A percentile compares a stretch with the other conserved stretches of the same genome.
Evolutionary conservation across 441 rosid species (phyloP).

Genomic region (Populus tomentosa): DNA sequence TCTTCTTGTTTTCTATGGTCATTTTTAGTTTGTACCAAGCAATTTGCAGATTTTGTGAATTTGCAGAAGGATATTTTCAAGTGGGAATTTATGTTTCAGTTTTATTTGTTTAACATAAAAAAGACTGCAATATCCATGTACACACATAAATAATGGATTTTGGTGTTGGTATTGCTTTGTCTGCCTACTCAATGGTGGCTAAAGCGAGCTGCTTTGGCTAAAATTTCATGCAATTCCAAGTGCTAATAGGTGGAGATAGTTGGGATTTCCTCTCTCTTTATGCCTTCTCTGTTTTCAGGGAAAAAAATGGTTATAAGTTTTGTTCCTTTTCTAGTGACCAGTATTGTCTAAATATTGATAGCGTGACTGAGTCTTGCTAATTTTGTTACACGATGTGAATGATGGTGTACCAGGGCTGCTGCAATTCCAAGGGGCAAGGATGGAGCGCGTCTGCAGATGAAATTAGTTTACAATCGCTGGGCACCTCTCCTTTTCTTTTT

Average conservation of each 20-base stretch:
- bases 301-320: not conserved
- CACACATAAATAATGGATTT: not conserved
- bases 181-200: not conserved
- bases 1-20: not conserved
- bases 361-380: not conserved
- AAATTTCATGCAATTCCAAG: not conserved
- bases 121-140: not conserved
- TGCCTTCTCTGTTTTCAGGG: constrained; percentile 17
- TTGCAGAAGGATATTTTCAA: not conserved
- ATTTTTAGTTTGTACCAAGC: constrained; percentile 1
- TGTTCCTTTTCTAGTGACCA: not conserved
- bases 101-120: not conserved
- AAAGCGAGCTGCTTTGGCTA: constrained; percentile 2
- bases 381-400: not conserved
- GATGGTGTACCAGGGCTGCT: constrained; percentile 52
- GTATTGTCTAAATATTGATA: constrained; percentile 44
- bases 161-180: not conserved
- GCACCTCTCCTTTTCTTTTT: constrained; percentile 73
- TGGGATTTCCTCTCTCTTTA: constrained; percentile 1
- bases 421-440: constrained; percentile 79
- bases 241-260: not conserved
- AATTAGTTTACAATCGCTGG: constrained; percentile 74
- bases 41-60: constrained; percentile 4
- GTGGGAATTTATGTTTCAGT: not conserved
- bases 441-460: constrained; percentile 74